A percentile compares a stretch with the other conserved stretches of the same genome.
Evolutionary conservation across 768 basidiomycete genomes (phyloP).

Genomic region (Leucocoprinus birnbaumii): DNA sequence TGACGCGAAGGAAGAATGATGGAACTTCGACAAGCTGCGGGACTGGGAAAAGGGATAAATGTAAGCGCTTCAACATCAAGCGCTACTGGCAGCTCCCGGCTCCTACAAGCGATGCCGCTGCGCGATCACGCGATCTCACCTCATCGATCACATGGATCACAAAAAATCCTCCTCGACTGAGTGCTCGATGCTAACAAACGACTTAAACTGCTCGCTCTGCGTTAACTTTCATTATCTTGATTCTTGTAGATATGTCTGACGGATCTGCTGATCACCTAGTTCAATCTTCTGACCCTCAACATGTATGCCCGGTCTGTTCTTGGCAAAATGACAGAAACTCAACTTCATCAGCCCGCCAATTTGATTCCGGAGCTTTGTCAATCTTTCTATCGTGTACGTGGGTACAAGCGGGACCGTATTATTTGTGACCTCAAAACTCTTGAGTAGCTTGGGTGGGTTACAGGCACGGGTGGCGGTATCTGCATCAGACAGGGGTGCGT

Average conservation of each 20-base stretch:
- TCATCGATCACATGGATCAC: conserved; percentile 1
- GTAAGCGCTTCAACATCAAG: no score
- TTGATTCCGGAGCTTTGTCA: conserved; percentile 84
- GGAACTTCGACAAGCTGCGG: no score
- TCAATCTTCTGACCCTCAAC: conserved; percentile 56
- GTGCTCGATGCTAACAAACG: no score
- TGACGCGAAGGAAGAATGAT: no score
- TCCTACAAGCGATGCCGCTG: no score
- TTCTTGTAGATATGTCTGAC: conserved; percentile 18
- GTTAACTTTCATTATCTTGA: no score
- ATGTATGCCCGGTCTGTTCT: conserved; percentile 37
- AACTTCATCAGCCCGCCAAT: conserved; percentile 71
- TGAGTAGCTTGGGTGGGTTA: conserved; percentile 81
- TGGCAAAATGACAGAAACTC: conserved; percentile 3
- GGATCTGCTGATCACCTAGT: conserved; percentile 47
- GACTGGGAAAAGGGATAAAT: no score
- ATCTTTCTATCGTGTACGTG: conserved; percentile 64
- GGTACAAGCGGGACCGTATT: neutral
- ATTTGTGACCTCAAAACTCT: neutral
- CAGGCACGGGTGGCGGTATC: conserved; percentile 84
- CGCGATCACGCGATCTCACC: neutral
- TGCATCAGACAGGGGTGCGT: conserved; percentile 67
- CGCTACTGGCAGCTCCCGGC: no score
- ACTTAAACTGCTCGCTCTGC: no score
- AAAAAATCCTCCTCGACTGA: no score